Conservation (phyloP, 805 yeast species). For the Teunomyces pallodes region DNA sequence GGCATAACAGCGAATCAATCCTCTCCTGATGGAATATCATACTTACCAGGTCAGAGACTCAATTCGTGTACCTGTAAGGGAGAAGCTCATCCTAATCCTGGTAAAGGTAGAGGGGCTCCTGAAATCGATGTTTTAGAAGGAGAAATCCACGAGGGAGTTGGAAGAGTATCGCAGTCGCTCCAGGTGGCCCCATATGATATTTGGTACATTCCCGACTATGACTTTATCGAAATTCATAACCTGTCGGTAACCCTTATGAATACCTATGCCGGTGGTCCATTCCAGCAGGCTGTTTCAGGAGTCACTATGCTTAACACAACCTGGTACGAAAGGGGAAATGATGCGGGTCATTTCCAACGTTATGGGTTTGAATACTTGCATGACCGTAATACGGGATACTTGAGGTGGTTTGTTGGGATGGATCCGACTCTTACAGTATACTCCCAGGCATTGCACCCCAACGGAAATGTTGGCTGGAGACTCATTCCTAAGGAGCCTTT, state of each 20-base stretch:
- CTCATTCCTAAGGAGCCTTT: constrained; percentile 86
- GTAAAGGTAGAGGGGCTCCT: constrained; percentile 94
- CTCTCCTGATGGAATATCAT: constrained; percentile 83
- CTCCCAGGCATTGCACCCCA: constrained; percentile 77
- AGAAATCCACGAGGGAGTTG: constrained; percentile 55
- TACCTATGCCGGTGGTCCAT: constrained; percentile 88
- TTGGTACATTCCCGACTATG: constrained; percentile 91
- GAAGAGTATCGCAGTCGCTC: constrained; percentile 86
- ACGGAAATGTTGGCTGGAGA: constrained; percentile 88
- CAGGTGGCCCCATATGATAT: constrained; percentile 94
- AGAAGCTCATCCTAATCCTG: constrained; percentile 83
- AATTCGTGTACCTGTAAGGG: constrained; percentile 76
- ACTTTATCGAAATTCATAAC: constrained; percentile 73
- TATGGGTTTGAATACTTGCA: constrained; percentile 78
- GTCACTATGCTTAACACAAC: constrained; percentile 70
- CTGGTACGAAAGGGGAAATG: constrained; percentile 76
- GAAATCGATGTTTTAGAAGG: constrained; percentile 93
- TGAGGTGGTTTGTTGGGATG: constrained; percentile 85
- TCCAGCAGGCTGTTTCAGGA: constrained; percentile 89
- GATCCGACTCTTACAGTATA: constrained; percentile 72
- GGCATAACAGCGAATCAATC: constrained; percentile 95
- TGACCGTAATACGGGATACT: constrained; percentile 67
- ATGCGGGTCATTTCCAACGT: constrained; percentile 57
- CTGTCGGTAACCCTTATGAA: constrained; percentile 72
- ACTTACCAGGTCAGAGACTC: constrained; percentile 79